phyloP scores from a whole-genome alignment of 768 basidiomycete genomes.

The Fistulinella prunicolor region DNA sequence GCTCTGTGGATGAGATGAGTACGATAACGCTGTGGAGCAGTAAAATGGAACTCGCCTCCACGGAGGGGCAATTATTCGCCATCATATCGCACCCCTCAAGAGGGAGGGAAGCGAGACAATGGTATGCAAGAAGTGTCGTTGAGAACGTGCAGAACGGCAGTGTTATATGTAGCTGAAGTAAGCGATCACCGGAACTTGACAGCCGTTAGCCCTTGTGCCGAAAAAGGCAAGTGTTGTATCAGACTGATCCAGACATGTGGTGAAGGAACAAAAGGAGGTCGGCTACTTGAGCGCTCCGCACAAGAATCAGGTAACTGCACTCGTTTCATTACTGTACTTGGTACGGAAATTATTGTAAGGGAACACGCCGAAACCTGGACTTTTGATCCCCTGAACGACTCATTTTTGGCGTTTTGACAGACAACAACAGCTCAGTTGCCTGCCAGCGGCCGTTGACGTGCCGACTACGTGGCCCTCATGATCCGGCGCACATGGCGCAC shows the following conservation, averaged over 20 bases:
- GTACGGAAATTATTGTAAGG: no score
- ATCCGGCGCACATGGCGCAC: slow-evolving; percentile 30
- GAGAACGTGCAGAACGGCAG: slow-evolving; percentile 7
- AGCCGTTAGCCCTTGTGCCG: slow-evolving; percentile 25
- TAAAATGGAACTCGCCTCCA: slow-evolving; percentile 24
- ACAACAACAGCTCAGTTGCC: slow-evolving; percentile 12
- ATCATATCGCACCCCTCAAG: slow-evolving; percentile 17
- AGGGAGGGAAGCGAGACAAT: not conserved
- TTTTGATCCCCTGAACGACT: not conserved
- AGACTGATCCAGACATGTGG: slow-evolving; percentile 18
- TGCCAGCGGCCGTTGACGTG: not conserved
- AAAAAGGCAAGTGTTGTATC: slow-evolving; percentile 32
- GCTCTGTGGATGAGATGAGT: slow-evolving; percentile 17
- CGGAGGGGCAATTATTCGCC: slow-evolving; percentile 26
- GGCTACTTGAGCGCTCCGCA: slow-evolving; percentile 11
- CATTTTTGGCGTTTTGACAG: not conserved
- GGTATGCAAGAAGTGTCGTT: not conserved
- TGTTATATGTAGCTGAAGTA: slow-evolving; percentile 14
- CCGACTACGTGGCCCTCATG: slow-evolving; percentile 8
- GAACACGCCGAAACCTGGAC: no score
- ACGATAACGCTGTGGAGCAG: not conserved
- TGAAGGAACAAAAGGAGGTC: slow-evolving; percentile 25
- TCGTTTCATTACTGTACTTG: slow-evolving; percentile 19
- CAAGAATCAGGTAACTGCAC: not conserved
- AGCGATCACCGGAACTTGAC: slow-evolving; percentile 8